Evolutionary conservation across 108 stramenopile genomes (phyloP), one percentile per base, ranked within the genome.

Genomic region (Phaeodactylum tricornutum): DNA sequence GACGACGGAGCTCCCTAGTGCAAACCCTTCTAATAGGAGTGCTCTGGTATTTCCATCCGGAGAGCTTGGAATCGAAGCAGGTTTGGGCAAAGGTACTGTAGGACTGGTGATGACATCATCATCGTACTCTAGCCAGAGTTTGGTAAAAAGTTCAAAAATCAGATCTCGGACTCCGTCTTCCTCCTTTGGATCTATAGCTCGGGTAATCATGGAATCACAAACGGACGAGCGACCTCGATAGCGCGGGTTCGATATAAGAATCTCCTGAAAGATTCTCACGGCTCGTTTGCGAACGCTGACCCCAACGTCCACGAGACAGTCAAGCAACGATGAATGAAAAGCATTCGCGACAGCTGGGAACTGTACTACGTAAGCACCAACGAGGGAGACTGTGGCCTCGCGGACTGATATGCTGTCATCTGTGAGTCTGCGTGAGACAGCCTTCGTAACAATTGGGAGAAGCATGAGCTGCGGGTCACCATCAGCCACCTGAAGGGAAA

Each of bases 361-460:
- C 17, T 85, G 64, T 12, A 93, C 60, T 12, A 92, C 84, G 53
- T 84, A 96, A 16, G 67, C 60, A 1, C 96, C 96, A 45, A 96
- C 93, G 20, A 96, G 64, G 22, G 79, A 70, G 3, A 96, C 86
- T 0, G 89, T 86, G 8, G 92, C 96, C 57, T 96, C 92, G 26
- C 96, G 64, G 25, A 96, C 96, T 15, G 87, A 90, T 12, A 89
- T 93, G 4, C 92, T 69, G 28, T 90, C 90, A 57, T 96, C 96
- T 6, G 74, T 63, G 43, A 96, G 87, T 30, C 95, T 72, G 12
- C 61, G 60, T 11, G 75, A 67, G 0, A 94, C 92, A 23, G 87
- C 79, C 8, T 87, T 74, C 40, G 59, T 53, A 9, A 93, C 64
- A 5, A 55, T 47, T 8, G 66, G 66, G 32, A 83, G 74, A 6